These are phyloP conservation scores for Daedaleopsis nitida DNA, from an alignment of 768 basidiomycete species.

Conservation along the genomic window DNA sequence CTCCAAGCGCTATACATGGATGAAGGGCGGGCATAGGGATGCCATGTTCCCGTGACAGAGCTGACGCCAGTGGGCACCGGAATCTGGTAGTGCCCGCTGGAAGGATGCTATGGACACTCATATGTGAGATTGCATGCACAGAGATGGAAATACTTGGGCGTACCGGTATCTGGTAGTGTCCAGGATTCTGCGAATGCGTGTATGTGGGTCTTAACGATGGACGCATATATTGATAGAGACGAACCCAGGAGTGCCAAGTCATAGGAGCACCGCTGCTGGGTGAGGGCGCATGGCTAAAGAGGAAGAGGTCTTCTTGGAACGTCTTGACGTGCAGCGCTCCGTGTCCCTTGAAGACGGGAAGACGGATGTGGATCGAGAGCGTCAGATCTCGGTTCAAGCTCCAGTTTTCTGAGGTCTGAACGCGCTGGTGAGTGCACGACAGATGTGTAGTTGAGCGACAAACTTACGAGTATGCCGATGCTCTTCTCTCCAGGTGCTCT, in stretches of 20 bases:
- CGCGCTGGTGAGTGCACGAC: neutral
- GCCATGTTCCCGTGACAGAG: too few relatives aligned
- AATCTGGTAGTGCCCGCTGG: too few relatives aligned
- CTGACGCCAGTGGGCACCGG: too few relatives aligned
- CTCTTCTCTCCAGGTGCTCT: slow-evolving; percentile 13
- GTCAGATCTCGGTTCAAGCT: neutral
- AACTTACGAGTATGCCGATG: slow-evolving; percentile 17
- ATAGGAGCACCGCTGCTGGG: neutral
- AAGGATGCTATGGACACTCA: too few relatives aligned
- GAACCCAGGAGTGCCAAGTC: neutral
- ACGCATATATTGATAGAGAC: neutral
- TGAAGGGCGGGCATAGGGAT: too few relatives aligned
- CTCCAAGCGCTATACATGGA: too few relatives aligned
- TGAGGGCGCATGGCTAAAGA: neutral
- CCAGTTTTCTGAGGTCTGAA: neutral
- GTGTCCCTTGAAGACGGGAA: neutral
- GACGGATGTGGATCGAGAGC: neutral
- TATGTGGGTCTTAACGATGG: too few relatives aligned
- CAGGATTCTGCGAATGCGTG: too few relatives aligned
- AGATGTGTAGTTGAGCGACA: neutral
- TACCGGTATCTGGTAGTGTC: too few relatives aligned
- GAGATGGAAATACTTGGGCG: too few relatives aligned
- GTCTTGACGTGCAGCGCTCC: neutral
- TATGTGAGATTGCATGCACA: too few relatives aligned
- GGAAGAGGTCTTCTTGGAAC: neutral